Conservation (phyloP, 768 basidiomycete genomes). For the Leccinum disarticulatum region DNA sequence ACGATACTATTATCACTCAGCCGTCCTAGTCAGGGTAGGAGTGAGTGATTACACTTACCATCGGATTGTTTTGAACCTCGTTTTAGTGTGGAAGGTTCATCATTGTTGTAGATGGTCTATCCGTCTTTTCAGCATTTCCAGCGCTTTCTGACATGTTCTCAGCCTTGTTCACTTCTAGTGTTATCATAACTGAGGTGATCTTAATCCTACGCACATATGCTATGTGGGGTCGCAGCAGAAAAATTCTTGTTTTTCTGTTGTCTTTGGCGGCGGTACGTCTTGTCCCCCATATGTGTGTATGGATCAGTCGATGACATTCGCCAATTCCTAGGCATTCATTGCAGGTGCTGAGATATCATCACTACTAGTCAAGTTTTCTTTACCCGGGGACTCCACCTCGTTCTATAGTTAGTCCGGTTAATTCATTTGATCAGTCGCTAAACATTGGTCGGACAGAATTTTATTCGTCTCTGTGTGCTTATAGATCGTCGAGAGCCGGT, state of each 20-base stretch:
- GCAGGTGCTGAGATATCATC: conserved; percentile 15
- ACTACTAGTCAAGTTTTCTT: conserved; percentile 1
- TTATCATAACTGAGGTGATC: conserved; percentile 18
- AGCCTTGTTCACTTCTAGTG: conserved; percentile 18
- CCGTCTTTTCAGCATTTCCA: background rate
- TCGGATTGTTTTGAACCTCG: background rate
- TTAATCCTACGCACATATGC: conserved; percentile 31
- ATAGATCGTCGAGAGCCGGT: conserved; percentile 15
- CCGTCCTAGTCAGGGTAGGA: background rate
- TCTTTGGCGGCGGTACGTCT: conserved; percentile 18
- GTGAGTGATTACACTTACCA: conserved; percentile 1
- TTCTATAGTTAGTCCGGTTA: conserved; percentile 21
- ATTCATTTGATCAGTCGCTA: background rate
- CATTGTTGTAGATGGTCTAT: conserved; percentile 21
- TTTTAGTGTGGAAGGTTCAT: conserved; percentile 21
- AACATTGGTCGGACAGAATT: conserved; percentile 12
- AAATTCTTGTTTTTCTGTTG: conserved; percentile 17
- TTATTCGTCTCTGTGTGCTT: conserved; percentile 19
- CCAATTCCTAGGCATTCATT: conserved; percentile 14
- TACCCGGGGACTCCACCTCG: conserved; percentile 19
- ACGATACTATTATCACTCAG: conserved; percentile 1
- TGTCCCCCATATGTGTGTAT: background rate
- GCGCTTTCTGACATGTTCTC: background rate
- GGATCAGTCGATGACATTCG: background rate
- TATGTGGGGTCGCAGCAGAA: conserved; percentile 22